These are phyloP conservation scores for Coemansia sp. DNA, from an alignment of 192 early-diverging fungal genomes.

Conservation along the genomic window DNA sequence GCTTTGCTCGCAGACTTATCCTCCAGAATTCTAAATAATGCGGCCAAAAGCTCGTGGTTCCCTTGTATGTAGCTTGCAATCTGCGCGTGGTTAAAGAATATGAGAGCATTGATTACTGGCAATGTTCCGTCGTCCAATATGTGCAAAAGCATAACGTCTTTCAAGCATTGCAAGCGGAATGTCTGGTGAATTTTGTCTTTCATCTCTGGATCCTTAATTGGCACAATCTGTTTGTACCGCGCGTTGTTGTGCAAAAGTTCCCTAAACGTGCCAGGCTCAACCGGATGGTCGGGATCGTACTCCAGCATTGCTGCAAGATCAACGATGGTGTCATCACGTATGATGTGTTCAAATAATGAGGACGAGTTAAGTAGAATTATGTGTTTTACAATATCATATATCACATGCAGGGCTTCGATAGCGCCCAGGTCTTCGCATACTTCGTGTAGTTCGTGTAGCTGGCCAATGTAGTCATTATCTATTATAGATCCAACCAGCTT, in stretches of 20 bases:
- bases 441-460: slow-evolving; percentile 69
- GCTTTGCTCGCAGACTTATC: not conserved
- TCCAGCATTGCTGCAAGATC: slow-evolving; percentile 81
- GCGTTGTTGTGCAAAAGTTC: slow-evolving; percentile 63
- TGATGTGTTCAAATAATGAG: slow-evolving; percentile 69
- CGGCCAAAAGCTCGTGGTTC: slow-evolving; percentile 66
- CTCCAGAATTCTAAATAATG: slow-evolving; percentile 71
- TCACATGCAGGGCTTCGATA: slow-evolving; percentile 65
- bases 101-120: slow-evolving; percentile 70
- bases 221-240: slow-evolving; percentile 75
- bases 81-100: slow-evolving; percentile 83
- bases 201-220: slow-evolving; percentile 70
- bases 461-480: slow-evolving; percentile 66
- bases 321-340: slow-evolving; percentile 75
- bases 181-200: slow-evolving; percentile 81
- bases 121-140: slow-evolving; percentile 76
- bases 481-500: slow-evolving; percentile 63
- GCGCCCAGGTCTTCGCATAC: slow-evolving; percentile 83
- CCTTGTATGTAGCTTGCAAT: slow-evolving; percentile 75
- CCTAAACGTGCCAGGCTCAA: slow-evolving; percentile 71
- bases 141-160: slow-evolving; percentile 78
- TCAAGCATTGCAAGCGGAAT: slow-evolving; percentile 83
- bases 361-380: slow-evolving; percentile 82
- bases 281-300: slow-evolving; percentile 78
- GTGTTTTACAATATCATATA: slow-evolving; percentile 73